Evolutionary conservation across 1,284 basidiomycete genomes (phyloP).

Genomic region (Spongispora temasekensis): DNA sequence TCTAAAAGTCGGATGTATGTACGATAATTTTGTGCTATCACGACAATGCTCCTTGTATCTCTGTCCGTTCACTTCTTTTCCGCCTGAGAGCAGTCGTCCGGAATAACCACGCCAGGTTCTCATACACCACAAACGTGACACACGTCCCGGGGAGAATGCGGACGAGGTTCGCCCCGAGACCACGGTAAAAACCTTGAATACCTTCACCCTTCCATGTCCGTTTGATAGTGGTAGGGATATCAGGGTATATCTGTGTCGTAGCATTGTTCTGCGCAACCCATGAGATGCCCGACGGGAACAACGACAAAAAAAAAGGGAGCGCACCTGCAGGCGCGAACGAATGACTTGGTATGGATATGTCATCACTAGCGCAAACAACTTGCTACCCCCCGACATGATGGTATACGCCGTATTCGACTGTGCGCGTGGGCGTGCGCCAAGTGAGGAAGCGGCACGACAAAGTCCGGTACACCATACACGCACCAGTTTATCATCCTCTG

Average conservation of each 20-base stretch:
- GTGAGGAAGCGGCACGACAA: not conserved
- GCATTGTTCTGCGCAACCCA: constrained; percentile 56
- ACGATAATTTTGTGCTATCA: too few relatives aligned
- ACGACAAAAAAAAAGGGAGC: constrained; percentile 26
- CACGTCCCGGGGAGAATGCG: constrained; percentile 96
- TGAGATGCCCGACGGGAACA: constrained; percentile 3
- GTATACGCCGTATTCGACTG: constrained; percentile 94
- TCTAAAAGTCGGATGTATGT: too few relatives aligned
- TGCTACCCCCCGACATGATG: constrained; percentile 88
- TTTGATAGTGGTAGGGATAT: constrained; percentile 78
- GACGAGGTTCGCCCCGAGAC: constrained; percentile 94
- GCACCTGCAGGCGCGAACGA: constrained; percentile 89
- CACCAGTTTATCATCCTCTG: constrained; percentile 83
- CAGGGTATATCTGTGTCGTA: constrained; percentile 68
- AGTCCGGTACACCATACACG: constrained; percentile 34
- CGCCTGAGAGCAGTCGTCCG: constrained; percentile 56
- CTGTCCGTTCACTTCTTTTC: constrained; percentile 8
- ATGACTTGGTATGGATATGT: constrained; percentile 99
- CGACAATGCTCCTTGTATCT: too few relatives aligned
- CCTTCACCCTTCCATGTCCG: constrained; percentile 86
- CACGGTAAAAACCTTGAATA: constrained; percentile 89
- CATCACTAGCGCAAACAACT: constrained; percentile 79
- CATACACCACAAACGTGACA: constrained; percentile 98
- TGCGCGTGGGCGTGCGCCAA: not conserved
- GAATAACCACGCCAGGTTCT: constrained; percentile 88